phyloP scores from a whole-genome alignment of 306 rosid species.

The Mimosa pudica region DNA sequence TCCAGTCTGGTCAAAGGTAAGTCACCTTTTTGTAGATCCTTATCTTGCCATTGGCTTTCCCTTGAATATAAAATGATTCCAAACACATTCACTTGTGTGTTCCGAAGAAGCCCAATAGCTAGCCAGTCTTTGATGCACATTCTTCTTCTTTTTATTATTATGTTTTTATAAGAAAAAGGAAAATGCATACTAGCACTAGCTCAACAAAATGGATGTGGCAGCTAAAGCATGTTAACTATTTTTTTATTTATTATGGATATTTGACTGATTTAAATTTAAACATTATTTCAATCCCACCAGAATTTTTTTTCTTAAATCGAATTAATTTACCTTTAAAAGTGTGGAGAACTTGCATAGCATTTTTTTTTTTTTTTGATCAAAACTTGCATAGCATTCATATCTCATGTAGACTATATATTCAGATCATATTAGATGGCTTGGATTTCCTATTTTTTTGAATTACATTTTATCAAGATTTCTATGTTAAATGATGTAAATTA shows the following conservation, averaged over 20 bases:
- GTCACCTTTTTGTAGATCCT: neutral
- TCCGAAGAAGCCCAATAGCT: neutral
- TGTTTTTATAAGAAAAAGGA: neutral
- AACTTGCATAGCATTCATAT: too few species aligned
- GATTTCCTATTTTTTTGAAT: neutral
- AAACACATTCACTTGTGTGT: neutral
- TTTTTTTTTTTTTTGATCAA: too few species aligned
- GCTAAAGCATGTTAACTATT: neutral
- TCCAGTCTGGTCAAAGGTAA: constrained; percentile 27
- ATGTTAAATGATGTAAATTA: too few species aligned
- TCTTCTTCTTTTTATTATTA: neutral
- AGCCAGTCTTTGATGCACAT: neutral
- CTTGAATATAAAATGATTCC: neutral
- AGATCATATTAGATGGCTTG: neutral
- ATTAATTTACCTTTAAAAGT: too few species aligned
- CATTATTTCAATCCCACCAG: too few species aligned
- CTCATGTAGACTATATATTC: neutral
- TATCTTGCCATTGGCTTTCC: neutral
- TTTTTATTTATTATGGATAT: too few species aligned
- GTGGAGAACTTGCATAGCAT: too few species aligned
- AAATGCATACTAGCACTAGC: neutral
- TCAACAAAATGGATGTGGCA: neutral
- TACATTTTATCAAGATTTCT: too few species aligned
- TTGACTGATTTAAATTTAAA: too few species aligned
- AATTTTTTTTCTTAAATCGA: too few species aligned